Conservation (phyloP, 306 rosid genomes). For the Psophocarpus tetragonolobus region DNA sequence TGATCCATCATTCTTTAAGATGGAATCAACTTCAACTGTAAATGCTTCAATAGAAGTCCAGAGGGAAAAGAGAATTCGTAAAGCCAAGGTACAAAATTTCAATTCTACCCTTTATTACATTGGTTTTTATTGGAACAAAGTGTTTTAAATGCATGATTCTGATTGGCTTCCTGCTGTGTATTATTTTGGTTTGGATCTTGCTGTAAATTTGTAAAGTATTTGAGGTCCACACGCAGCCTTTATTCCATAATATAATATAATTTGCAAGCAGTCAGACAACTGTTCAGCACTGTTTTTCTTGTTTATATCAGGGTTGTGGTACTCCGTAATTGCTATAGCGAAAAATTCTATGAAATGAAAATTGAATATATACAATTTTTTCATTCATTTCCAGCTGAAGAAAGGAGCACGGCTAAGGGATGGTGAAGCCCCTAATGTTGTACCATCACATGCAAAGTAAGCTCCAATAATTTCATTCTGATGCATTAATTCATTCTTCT, state of each 20-base stretch:
- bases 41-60: conserved; percentile 41
- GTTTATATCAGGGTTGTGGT: conserved; percentile 3
- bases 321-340: not conserved
- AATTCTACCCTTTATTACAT: not conserved
- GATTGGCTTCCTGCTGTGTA: conserved; percentile 2
- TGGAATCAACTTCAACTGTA: conserved; percentile 56
- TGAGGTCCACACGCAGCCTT: conserved; percentile 19
- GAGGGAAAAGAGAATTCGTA: conserved; percentile 77
- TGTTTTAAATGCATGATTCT: conserved; percentile 18
- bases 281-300: conserved; percentile 29
- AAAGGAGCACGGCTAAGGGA: conserved; percentile 82
- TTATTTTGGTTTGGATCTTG: conserved; percentile 32
- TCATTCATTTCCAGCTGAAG: conserved; percentile 57
- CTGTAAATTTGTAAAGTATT: conserved; percentile 12
- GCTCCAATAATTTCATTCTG: conserved; percentile 42
- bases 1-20: conserved; percentile 88
- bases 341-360: conserved; percentile 1
- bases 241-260: conserved; percentile 4
- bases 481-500: conserved; percentile 26
- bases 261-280: conserved; percentile 36
- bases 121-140: not conserved
- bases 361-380: conserved; percentile 22
- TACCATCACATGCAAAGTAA: conserved; percentile 83
- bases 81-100: conserved; percentile 65
- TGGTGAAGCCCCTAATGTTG: conserved; percentile 70